Base-by-base conservation (phyloP, 2,329 filamentous ascomycete genomes). In the Cytospora piceicola region DNA sequence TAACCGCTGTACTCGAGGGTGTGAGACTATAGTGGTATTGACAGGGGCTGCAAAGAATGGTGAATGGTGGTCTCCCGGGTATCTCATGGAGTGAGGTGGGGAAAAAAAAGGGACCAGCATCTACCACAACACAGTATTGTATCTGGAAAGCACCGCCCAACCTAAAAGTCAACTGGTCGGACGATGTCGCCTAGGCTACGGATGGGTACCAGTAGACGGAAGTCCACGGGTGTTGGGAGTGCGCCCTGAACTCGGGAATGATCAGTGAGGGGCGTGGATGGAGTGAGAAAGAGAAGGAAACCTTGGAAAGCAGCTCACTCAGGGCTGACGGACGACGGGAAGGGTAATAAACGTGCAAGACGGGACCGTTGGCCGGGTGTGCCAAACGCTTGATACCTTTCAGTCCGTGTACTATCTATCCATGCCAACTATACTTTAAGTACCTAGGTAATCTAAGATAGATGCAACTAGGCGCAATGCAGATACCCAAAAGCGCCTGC, bases 281-380 rank as follows among this genome's bases (percentile, higher is more conserved):
- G 27, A 27, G 59, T 62, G 52, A 34, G 60, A 46, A 22, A 20
- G 24, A 17, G 32, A 55, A 34, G 29, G 59, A 51, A 51, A 36
- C 54, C 59, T 52, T 32, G 20, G 34, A 22, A n/a, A 20, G 22
- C 27, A 17, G 36, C 32, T 36, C 59, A 24, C 22, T 52, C 64
- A 60, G 57, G 64, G 64, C 64, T 66, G 64, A 57, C 53, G 49
- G 64, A 57, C 53, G 49, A 61, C 55, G 56, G 59, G 46, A 32
- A 53, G 34, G 52, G 34, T 7, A 17, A 27, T 39, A 32, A 36
- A 53, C 46, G 54, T 62, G 55, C 58, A 22, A 30, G n/a, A 39
- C 55, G 52, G 61, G 56, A 36, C 51, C 17, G 56, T 60, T 64
- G 60, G 42, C 62, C 42, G 46, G 60, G 53, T 36, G 53, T 36